Base-by-base conservation (phyloP, 2,329 filamentous ascomycete species). In the Metarhizium album region DNA sequence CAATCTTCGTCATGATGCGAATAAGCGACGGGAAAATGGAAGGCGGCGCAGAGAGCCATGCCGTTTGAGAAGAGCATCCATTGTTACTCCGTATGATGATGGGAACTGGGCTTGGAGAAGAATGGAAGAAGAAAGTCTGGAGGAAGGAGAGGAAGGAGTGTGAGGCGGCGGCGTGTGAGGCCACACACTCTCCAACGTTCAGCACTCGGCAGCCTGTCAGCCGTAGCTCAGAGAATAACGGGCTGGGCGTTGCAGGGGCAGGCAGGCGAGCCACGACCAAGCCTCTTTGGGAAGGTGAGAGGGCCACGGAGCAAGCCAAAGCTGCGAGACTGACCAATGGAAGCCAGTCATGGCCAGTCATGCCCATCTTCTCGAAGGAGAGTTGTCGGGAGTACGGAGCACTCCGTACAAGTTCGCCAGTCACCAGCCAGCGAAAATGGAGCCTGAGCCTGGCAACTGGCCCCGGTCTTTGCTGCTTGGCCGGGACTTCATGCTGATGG, bases 261-360 rank as follows among this genome's bases (percentile, higher is more conserved):
- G 27, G 27, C 11, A 29, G 16, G 46, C 20, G 22, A 42, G 22
- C 23, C 46, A 20, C 16, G 13, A 42, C 37, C 38, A 48, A 13
- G 20, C 46, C 37, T 18, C 23, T 48, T 48, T 29, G 35, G 46
- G 46, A 48, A 48, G 46, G 46, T 48, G 46, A 9, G 9, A 29
- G 23, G 4, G 46, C 35, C 35, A 18, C 20, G 45, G 45, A 47
- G n/a, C 31, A 9, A 46, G 20, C 40, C 40, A 23, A 24, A 24
- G 20, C 2, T 24, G 40, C 22, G 3, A 9, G 24, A 46, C 11
- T 13, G 27, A n/a, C 45, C 45, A 40, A 40, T 22, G n/a, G n/a
- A 16, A 20, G 16, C 2, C 16, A 20, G 37, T n/a, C n/a, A 18
- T 20, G n/a, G n/a, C 16, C 18, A 14, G 37, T n/a, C 1, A 40